These are phyloP conservation scores for Haematococcus sp. DNA, from an alignment of 139 green algal species.

Conservation along the genomic window DNA sequence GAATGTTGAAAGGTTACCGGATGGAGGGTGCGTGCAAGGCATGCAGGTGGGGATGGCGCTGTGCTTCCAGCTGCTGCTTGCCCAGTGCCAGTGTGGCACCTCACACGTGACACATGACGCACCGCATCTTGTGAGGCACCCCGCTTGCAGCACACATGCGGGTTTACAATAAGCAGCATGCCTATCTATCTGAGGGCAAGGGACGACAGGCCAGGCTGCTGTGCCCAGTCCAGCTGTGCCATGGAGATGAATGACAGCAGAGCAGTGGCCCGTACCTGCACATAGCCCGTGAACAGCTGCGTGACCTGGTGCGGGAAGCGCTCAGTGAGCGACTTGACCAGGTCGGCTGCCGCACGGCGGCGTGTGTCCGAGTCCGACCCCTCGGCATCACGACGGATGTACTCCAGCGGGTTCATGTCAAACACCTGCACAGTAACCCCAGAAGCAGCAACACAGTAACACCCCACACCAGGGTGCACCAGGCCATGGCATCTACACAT, in stretches of 20 bases:
- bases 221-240: too few relatives aligned
- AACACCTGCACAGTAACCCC: slow-evolving; percentile 96
- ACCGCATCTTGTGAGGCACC: too few relatives aligned
- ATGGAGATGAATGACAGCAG: background rate
- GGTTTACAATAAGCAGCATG: too few relatives aligned
- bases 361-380: slow-evolving; percentile 92
- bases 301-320: slow-evolving; percentile 81
- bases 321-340: slow-evolving; percentile 82
- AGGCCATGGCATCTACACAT: too few relatives aligned
- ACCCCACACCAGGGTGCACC: too few relatives aligned
- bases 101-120: too few relatives aligned
- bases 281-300: slow-evolving; percentile 81
- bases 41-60: background rate
- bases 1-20: background rate
- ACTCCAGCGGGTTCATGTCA: slow-evolving; percentile 94
- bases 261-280: slow-evolving; percentile 11
- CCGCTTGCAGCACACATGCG: too few relatives aligned
- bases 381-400: slow-evolving; percentile 93
- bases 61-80: slow-evolving; percentile 1
- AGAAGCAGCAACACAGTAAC: too few relatives aligned
- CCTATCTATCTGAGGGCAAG: too few relatives aligned
- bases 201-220: too few relatives aligned
- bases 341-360: slow-evolving; percentile 85
- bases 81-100: too few relatives aligned
- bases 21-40: background rate